Conservation (phyloP, 202 grass and related monocot species). For the Elaeis oleifera region DNA sequence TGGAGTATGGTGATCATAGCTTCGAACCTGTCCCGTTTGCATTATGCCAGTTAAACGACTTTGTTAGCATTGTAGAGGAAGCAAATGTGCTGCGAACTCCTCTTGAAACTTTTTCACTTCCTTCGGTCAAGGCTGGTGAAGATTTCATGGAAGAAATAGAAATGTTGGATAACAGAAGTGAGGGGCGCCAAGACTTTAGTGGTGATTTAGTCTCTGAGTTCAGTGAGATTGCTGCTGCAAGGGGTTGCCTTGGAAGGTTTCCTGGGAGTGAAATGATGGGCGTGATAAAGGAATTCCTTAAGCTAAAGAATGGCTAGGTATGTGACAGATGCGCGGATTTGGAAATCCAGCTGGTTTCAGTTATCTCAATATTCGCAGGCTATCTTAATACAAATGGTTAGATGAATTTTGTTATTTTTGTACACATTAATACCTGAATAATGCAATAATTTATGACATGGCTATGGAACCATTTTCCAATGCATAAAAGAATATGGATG, state of each 20-base stretch:
- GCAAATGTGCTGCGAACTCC: slow-evolving; percentile 38
- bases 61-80: slow-evolving; percentile 55
- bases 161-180: slow-evolving; percentile 6
- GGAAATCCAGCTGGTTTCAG: no score
- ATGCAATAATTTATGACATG: no score
- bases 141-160: slow-evolving; percentile 30
- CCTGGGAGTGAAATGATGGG: slow-evolving; percentile 97
- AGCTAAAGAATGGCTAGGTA: slow-evolving; percentile 52
- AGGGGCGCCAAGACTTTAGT: slow-evolving; percentile 25
- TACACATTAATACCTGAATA: no score
- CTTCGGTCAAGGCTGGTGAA: slow-evolving; percentile 46
- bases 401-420: no score
- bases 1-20: slow-evolving; percentile 91
- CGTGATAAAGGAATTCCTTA: slow-evolving; percentile 83
- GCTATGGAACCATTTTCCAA: no score
- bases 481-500: no score
- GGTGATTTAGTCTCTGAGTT: slow-evolving; percentile 65
- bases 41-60: slow-evolving; percentile 53
- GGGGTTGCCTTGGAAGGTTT: slow-evolving; percentile 80
- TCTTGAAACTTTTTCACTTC: slow-evolving; percentile 61
- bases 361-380: no score
- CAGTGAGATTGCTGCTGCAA: slow-evolving; percentile 55
- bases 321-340: neutral
- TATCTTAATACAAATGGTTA: no score
- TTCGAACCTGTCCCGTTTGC: slow-evolving; percentile 73